These are phyloP conservation scores for Cryphonectria nitschkei DNA, from an alignment of 2,329 filamentous ascomycete species.

Conservation along the genomic window DNA sequence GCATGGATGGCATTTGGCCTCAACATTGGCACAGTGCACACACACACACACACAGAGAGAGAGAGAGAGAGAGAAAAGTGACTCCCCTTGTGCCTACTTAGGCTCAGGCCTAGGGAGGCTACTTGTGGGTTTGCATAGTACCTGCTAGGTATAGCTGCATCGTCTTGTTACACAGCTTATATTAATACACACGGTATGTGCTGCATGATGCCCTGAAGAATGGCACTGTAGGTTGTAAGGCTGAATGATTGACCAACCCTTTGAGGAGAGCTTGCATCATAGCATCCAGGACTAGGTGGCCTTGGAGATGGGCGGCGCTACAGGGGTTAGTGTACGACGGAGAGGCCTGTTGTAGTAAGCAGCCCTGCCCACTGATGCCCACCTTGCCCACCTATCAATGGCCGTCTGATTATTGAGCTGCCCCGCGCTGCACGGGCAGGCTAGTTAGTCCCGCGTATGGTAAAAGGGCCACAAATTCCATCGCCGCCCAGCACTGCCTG, in stretches of 20 bases:
- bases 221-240: not conserved
- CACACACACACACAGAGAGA: too few species aligned
- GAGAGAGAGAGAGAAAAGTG: not conserved
- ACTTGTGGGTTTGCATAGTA: not conserved
- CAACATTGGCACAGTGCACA: not conserved
- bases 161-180: not conserved
- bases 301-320: not conserved
- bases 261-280: slow-evolving; percentile 1
- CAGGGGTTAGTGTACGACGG: not conserved
- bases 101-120: not conserved
- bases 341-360: not conserved
- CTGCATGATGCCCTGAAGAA: not conserved
- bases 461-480: slow-evolving; percentile 25
- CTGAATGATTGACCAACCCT: not conserved
- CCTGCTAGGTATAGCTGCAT: not conserved
- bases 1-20: not conserved
- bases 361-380: not conserved
- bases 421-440: slow-evolving; percentile 24
- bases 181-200: not conserved
- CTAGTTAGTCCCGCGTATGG: slow-evolving; percentile 4
- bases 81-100: not conserved
- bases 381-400: slow-evolving; percentile 27
- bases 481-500: slow-evolving; percentile 2
- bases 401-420: slow-evolving; percentile 22
- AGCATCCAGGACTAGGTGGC: not conserved